phyloP scores from a whole-genome alignment of 495 filamentous ascomycete species.

The Xylaria telfairii region DNA sequence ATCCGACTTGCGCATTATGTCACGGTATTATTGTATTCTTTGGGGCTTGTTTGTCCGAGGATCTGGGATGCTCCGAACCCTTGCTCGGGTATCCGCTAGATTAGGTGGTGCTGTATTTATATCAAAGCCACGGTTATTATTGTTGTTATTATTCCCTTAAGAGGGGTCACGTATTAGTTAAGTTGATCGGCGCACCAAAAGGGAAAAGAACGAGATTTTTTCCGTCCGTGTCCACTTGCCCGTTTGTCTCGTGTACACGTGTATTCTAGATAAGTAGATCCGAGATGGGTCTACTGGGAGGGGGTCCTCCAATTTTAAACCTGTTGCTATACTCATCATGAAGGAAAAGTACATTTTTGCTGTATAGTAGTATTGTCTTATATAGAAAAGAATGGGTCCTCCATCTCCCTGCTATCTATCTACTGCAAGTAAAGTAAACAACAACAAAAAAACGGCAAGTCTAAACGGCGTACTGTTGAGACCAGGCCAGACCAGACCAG shows the following conservation, averaged over 20 bases:
- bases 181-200: constrained; percentile 5
- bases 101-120: not conserved
- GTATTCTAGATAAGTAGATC: not conserved
- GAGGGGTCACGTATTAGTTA: not conserved
- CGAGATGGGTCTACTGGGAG: not conserved
- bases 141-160: not conserved
- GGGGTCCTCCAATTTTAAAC: constrained; percentile 16
- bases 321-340: not conserved
- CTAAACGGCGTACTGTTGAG: constrained; percentile 2
- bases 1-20: constrained; percentile 9
- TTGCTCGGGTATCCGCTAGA: constrained; percentile 6
- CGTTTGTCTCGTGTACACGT: constrained; percentile 4
- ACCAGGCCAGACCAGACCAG: not conserved
- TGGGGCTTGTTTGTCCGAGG: constrained; percentile 11
- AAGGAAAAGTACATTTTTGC: not conserved
- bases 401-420: not conserved
- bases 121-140: not conserved
- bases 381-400: not conserved
- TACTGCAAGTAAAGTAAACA: not conserved
- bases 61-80: constrained; percentile 20
- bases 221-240: not conserved
- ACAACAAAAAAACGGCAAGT: constrained; percentile 3
- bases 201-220: constrained; percentile 2
- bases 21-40: not conserved
- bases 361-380: constrained; percentile 6